Evolutionary conservation across 2,329 filamentous ascomycete genomes (phyloP).

Genomic region (Penicillium verrucosum): DNA sequence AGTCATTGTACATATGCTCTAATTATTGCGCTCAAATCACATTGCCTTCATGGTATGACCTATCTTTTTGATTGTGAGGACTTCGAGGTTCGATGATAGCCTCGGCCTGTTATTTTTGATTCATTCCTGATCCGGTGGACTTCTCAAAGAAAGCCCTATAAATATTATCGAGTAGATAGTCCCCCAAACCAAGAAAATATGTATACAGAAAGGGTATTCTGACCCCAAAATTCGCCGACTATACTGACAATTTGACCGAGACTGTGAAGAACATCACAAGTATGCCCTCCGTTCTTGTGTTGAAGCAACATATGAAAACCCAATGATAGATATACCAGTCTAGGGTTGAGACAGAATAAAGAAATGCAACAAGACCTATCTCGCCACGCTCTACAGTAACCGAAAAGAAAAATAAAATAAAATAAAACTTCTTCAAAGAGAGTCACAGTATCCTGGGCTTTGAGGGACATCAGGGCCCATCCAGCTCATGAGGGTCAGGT

Average conservation of each 20-base stretch:
- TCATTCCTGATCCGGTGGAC: not conserved
- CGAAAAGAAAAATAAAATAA: not conserved
- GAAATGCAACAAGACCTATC: constrained; percentile 1
- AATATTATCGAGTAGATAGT: not conserved
- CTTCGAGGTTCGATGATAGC: not conserved
- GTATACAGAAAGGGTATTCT: constrained; percentile 14
- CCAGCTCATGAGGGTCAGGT: constrained; percentile 85
- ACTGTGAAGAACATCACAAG: constrained; percentile 6
- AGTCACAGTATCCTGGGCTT: constrained; percentile 63
- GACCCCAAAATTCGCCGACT: constrained; percentile 4
- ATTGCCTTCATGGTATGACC: not conserved
- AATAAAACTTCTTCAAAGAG: constrained; percentile 10
- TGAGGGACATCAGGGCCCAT: constrained; percentile 55
- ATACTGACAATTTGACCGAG: constrained; percentile 9
- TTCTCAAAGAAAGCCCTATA: not conserved
- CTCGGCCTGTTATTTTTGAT: not conserved
- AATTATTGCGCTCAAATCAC: constrained; percentile 14
- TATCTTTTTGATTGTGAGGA: not conserved
- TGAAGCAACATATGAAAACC: constrained; percentile 3
- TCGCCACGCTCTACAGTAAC: constrained; percentile 9
- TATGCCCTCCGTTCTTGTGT: constrained; percentile 9
- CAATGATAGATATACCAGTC: constrained; percentile 18
- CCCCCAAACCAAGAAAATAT: constrained; percentile 2
- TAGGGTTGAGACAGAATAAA: constrained; percentile 9
- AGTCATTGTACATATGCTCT: constrained; percentile 24